Evolutionary conservation across 2,329 filamentous ascomycete species (phyloP), one percentile per base, ranked within the genome.

Genomic region (Ophiosphaerella korrae): DNA sequence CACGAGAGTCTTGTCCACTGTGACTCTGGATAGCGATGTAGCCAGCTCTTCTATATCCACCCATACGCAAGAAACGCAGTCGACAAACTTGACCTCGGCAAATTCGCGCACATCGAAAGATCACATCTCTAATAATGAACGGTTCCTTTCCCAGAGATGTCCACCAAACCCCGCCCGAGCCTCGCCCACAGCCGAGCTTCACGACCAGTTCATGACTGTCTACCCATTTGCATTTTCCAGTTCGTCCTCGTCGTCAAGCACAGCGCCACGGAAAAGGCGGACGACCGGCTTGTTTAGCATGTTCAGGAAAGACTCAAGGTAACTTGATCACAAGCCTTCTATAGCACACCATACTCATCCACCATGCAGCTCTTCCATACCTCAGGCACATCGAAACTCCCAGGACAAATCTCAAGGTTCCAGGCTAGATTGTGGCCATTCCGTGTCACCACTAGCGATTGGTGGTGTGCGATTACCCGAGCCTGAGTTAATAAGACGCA

Each of bases 41-140:
- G 51, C 66, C 33, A 73, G 68, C 51, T 69, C 26, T 29, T 29
- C 67, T n/a, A 54, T 67, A 14, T 73, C 70, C 11, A 56, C 72
- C 6, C 68, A 66, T 40, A 73, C 70, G 7, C 64, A 65, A 29
- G 69, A 71, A 35, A 71, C 70, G 1, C 70, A 72, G 29, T 74
- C 68, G 5, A 73, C 71, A 8, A 60, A 63, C 53, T 54, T 66
- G 35, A 73, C 70, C 1, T 72, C 68, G 12, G 61, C 67, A 24
- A 64, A 64, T 16, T 74, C 70, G 13, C 64, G 69, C 14, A 68
- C 61, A 7, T 73, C 69, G 8, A 63, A 59, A 32, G 70, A 74
- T 52, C 59, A 63, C 45, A 35, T 60, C 14, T 50, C 53, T 35
- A 41, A 46, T 3, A 53, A 41, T 33, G 65, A 68, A n/a, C 56